Conservation (phyloP, 371 early-diverging fungal genomes). For the Lichtheimia corymbifera region DNA sequence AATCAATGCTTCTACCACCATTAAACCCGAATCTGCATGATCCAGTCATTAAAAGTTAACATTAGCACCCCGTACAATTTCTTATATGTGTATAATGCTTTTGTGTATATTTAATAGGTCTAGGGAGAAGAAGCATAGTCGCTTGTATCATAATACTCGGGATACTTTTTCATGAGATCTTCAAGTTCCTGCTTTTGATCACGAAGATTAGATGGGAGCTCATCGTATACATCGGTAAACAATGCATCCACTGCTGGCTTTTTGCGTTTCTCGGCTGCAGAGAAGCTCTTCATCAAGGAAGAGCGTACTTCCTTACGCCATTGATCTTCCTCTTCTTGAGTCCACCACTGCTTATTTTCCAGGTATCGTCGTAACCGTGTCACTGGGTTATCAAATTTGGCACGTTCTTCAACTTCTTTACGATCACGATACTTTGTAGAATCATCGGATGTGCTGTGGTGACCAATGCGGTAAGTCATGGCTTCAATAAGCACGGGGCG, state of each 20-base stretch:
- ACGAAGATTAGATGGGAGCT: conserved; percentile 71
- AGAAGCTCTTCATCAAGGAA: conserved; percentile 78
- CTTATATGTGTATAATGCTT: too few relatives aligned
- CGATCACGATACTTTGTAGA: conserved; percentile 85
- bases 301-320: conserved; percentile 64
- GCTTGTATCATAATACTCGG: conserved; percentile 77
- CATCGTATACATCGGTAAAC: conserved; percentile 95
- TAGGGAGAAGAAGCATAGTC: conserved; percentile 29
- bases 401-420: conserved; percentile 86
- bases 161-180: conserved; percentile 81
- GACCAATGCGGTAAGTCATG: conserved; percentile 96
- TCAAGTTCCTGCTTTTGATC: conserved; percentile 82
- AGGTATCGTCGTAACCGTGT: conserved; percentile 90
- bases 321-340: conserved; percentile 71
- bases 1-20: too few relatives aligned
- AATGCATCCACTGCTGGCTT: conserved; percentile 84
- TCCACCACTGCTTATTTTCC: conserved; percentile 87
- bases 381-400: conserved; percentile 84
- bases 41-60: too few relatives aligned
- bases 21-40: too few relatives aligned
- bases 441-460: conserved; percentile 98
- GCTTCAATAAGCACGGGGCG: conserved; percentile 95
- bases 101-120: too few relatives aligned
- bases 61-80: too few relatives aligned
- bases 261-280: conserved; percentile 83